Conservation (phyloP, 73 alveolate species). For the Tetrahymena borealis region DNA sequence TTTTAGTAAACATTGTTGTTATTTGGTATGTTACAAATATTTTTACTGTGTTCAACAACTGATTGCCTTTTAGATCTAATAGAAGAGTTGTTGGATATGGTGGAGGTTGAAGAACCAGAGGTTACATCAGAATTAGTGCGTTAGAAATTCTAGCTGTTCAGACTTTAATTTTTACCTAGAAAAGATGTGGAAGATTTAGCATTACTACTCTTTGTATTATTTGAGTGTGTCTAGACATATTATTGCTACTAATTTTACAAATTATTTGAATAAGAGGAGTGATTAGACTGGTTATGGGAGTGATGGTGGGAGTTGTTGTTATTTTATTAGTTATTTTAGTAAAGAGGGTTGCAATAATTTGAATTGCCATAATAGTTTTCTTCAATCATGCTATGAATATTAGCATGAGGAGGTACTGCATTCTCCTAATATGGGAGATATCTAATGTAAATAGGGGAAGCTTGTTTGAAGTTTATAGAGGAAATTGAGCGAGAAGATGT, state of each 20-base stretch:
- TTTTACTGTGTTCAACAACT: not conserved
- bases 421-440: not conserved
- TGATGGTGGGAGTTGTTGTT: not conserved
- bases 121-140: not conserved
- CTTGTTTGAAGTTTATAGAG: not conserved
- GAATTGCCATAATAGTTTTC: not conserved
- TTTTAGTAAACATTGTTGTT: not conserved
- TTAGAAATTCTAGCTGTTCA: not conserved
- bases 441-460: not conserved
- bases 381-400: not conserved
- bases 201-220: too few relatives aligned
- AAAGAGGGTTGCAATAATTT: not conserved
- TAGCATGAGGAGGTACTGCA: constrained; percentile 1
- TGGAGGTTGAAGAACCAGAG: not conserved
- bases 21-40: not conserved
- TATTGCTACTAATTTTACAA: too few relatives aligned
- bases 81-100: not conserved
- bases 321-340: not conserved
- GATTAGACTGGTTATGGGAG: not conserved
- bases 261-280: not conserved
- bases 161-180: not conserved
- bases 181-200: too few relatives aligned
- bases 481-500: not conserved
- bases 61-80: not conserved
- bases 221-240: too few relatives aligned